Base-by-base conservation (phyloP, 768 basidiomycete genomes). In the Rhizopogon vesiculosus region DNA sequence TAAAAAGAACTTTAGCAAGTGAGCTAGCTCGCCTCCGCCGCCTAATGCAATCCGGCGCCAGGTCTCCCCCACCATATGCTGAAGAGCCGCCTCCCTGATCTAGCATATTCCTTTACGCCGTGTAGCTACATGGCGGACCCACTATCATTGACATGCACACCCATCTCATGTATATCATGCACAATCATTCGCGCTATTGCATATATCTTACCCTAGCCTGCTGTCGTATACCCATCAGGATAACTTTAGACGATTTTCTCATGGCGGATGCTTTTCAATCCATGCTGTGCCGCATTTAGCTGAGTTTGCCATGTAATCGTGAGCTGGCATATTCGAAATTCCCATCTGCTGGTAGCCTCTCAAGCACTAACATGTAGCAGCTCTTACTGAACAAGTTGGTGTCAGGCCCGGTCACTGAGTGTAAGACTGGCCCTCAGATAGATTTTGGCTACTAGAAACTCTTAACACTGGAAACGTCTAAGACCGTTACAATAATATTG, bases 1-100 rank as follows among this genome's bases (percentile, higher is more conserved):
- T 25, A 5, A 53, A 28, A 62, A 89, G 88, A 63, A 71, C 73
- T 33, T 68, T 91, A 31, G 73, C 86, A 5, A 73, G 75, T 29
- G 89, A 91, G 66, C 74, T 91, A 44, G 79, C 82, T 48, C 77
- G 87, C 55, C 71, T 92, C 64, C 78, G 86, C 64, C 78, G 89
- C 61, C 76, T 92, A 41, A 91, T 92, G 83, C 86, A 81, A 63
- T 71, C 72, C 41, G 77, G 80, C 61, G 73, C 76, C 1, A 72
- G 70, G 54, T 62, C 66, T 59, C 61, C 71, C 45, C 61, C 56
- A 31, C 52, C 64, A 55, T 33, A 19, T n/a, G 42, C 42, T 57
- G 56, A 7, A 38, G 18, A 6, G 2, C 19, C 54, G 16, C 49
- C 53, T 51, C 42, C 56, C 49, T 18, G 55, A 38, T 31, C 18